Evolutionary conservation across 192 early-diverging fungal genomes (phyloP).

Genomic region (Coemansia sp.): DNA sequence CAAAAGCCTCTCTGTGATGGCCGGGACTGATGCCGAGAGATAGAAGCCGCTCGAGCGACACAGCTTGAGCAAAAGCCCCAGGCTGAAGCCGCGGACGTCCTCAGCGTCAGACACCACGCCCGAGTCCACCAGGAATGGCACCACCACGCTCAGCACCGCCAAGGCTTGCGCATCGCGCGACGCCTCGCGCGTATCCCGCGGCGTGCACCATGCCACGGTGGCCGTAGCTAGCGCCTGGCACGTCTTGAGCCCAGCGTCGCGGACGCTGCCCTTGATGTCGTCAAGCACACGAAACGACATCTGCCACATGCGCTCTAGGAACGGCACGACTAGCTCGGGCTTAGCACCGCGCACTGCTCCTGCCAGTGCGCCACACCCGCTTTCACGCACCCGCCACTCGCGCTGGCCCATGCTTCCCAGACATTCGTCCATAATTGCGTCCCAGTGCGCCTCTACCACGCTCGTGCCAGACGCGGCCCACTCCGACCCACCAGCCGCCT

Average conservation of each 20-base stretch:
- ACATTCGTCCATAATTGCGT: conserved; percentile 80
- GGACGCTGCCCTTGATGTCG: conserved; percentile 93
- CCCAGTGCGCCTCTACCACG: conserved; percentile 43
- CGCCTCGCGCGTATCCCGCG: conserved; percentile 19
- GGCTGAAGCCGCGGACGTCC: conserved; percentile 84
- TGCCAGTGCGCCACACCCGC: conserved; percentile 59
- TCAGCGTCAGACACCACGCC: conserved; percentile 81
- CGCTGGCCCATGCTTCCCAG: conserved; percentile 77
- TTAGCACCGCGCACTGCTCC: conserved; percentile 27
- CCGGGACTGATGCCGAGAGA: conserved; percentile 72
- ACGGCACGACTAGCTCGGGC: conserved; percentile 50
- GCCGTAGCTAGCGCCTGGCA: conserved; percentile 79
- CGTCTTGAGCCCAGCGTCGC: conserved; percentile 76
- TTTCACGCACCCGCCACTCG: conserved; percentile 87
- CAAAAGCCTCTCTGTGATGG: conserved; percentile 76
- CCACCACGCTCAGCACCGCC: conserved; percentile 77
- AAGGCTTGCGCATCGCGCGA: conserved; percentile 59
- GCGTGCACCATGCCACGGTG: conserved; percentile 86
- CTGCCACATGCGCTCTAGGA: conserved; percentile 81
- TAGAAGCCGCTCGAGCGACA: conserved; percentile 76
- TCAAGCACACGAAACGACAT: conserved; percentile 92
- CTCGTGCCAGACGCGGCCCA: conserved; percentile 9
- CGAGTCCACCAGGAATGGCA: conserved; percentile 83
- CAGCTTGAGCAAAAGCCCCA: conserved; percentile 80
- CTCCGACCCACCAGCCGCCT: not conserved